Evolutionary conservation across 139 green algal species (phyloP).

Genomic region (Trebouxia sp.): DNA sequence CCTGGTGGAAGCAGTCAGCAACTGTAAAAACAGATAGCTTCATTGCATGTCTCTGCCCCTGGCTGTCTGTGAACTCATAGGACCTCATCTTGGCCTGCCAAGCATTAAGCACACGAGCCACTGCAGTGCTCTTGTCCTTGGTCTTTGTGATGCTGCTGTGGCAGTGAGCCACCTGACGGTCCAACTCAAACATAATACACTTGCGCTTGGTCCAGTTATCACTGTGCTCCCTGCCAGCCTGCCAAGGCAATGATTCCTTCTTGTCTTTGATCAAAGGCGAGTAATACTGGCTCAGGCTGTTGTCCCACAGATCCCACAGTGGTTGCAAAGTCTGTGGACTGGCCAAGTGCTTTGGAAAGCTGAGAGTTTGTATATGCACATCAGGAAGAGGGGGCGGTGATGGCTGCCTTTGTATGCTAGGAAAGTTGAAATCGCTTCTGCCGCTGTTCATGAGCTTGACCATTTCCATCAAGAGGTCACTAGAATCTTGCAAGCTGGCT

Average conservation of each 20-base stretch:
- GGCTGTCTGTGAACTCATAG: neutral
- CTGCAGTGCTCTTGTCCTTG: neutral
- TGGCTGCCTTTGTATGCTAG: no score
- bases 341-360: neutral
- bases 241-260: no score
- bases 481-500: neutral
- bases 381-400: neutral
- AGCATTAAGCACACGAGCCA: neutral
- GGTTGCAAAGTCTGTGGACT: neutral
- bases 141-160: no score
- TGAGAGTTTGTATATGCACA: neutral
- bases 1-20: neutral
- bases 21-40: neutral
- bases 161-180: no score
- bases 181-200: no score
- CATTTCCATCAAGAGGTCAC: slow-evolving; percentile 4
- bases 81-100: neutral
- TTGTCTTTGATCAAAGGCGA: neutral
- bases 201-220: no score
- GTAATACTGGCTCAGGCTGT: neutral
- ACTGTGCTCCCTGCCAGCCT: no score
- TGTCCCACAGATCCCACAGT: neutral
- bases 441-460: slow-evolving; percentile 1
- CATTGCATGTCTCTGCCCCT: neutral
- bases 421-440: slow-evolving; percentile 11